phyloP scores from a whole-genome alignment of 83 land plant genomes.

The Diphasiastrum complanatum region DNA sequence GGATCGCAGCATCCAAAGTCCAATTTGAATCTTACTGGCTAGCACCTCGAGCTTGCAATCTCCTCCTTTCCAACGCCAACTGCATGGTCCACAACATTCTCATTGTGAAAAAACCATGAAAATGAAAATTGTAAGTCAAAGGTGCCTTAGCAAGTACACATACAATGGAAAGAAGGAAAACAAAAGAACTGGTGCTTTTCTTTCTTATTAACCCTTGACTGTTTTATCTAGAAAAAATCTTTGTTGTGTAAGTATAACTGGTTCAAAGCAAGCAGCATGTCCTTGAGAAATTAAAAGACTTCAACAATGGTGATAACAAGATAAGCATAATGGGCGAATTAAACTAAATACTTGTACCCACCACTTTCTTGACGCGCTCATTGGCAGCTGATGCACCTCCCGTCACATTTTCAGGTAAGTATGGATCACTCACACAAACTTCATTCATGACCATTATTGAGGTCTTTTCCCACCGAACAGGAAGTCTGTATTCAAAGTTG shows the following conservation, averaged over 20 bases:
- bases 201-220: no score
- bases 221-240: no score
- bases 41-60: conserved; percentile 57
- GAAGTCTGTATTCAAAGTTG: conserved; percentile 92
- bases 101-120: neutral
- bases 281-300: neutral
- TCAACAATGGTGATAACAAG: neutral
- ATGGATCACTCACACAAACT: conserved; percentile 85
- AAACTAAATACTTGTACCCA: conserved; percentile 28
- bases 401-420: conserved; percentile 75
- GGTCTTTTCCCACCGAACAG: conserved; percentile 92
- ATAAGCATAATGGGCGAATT: neutral
- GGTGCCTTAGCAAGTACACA: neutral
- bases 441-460: conserved; percentile 86
- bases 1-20: no score
- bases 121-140: neutral
- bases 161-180: no score
- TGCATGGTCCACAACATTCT: conserved; percentile 10
- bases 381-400: conserved; percentile 93
- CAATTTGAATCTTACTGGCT: no score
- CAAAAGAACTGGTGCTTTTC: no score
- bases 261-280: no score
- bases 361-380: conserved; percentile 97
- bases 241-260: no score
- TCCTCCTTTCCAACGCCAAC: conserved; percentile 77